Percentiles rank a stretch among this genome's conserved stretches.
phyloP scores from a whole-genome alignment of 2,329 filamentous ascomycete genomes.

The Alternaria gansuensis region DNA sequence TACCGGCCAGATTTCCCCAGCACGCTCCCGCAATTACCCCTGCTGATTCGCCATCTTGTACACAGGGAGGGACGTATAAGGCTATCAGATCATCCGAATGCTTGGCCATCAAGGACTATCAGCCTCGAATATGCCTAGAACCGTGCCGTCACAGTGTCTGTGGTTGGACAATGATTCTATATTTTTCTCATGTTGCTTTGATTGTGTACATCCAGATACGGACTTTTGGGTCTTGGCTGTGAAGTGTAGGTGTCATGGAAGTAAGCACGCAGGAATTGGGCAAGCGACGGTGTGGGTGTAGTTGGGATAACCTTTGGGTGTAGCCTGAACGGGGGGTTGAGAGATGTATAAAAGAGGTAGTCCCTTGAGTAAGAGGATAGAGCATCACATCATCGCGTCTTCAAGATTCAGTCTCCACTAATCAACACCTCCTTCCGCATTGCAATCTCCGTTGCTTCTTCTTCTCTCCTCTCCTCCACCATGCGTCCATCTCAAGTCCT shows the following conservation, averaged over 20 bases:
- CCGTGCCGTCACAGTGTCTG: too few species aligned
- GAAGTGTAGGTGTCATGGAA: slow-evolving; percentile 18
- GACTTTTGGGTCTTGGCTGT: slow-evolving; percentile 8
- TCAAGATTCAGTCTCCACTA: not conserved
- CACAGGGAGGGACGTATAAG: not conserved
- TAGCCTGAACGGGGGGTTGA: not conserved
- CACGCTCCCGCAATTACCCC: not conserved
- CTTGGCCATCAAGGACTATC: not conserved
- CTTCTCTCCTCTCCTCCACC: not conserved
- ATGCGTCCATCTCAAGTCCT: slow-evolving; percentile 34
- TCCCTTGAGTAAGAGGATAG: not conserved
- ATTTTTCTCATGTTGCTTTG: not conserved
- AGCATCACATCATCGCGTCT: slow-evolving; percentile 4
- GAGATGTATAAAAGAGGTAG: not conserved
- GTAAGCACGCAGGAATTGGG: slow-evolving; percentile 1
- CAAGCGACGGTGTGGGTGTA: not conserved
- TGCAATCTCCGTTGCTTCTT: not conserved
- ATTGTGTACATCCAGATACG: not conserved
- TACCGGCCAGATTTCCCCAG: slow-evolving; percentile 1
- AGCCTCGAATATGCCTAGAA: slow-evolving; percentile 2
- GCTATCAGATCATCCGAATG: slow-evolving; percentile 1
- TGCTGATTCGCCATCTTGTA: slow-evolving; percentile 4
- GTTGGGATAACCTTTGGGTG: not conserved
- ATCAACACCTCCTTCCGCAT: not conserved
- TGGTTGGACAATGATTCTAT: not conserved